These are phyloP conservation scores for Pyrus pyrifolia DNA, from an alignment of 306 rosid species.

Conservation along the genomic window DNA sequence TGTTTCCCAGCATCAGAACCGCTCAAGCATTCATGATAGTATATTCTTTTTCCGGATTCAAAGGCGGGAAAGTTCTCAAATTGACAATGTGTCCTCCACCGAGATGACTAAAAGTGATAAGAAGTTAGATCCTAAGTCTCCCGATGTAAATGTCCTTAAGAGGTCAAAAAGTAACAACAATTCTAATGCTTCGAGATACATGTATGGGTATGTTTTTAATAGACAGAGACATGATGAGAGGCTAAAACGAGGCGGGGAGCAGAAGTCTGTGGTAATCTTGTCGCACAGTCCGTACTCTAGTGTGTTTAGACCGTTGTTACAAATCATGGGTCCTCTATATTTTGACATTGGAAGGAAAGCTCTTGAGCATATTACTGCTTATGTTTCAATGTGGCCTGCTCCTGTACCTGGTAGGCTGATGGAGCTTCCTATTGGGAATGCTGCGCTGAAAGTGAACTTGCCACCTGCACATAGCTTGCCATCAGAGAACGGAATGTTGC, in stretches of 20 bases:
- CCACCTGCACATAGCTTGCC: constrained; percentile 82
- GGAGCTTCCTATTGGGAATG: constrained; percentile 97
- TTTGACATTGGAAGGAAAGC: constrained; percentile 88
- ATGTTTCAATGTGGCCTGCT: constrained; percentile 80
- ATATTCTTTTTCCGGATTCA: constrained; percentile 77
- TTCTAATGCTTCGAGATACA: constrained; percentile 37
- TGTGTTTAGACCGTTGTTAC: constrained; percentile 84
- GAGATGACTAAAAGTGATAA: constrained; percentile 33
- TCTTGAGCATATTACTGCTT: constrained; percentile 84
- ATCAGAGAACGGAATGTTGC: constrained; percentile 36
- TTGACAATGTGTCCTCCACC: constrained; percentile 26
- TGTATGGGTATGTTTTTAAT: constrained; percentile 90
- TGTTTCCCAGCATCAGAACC: constrained; percentile 78
- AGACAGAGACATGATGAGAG: constrained; percentile 97
- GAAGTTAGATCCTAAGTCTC: constrained; percentile 29
- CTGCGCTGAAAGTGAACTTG: constrained; percentile 72
- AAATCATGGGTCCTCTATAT: constrained; percentile 86
- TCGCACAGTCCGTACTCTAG: constrained; percentile 67
- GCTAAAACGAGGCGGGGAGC: constrained; percentile 93
- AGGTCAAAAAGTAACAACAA: constrained; percentile 24
- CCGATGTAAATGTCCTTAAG: constrained; percentile 21
- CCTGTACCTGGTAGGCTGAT: constrained; percentile 70
- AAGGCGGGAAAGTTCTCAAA: constrained; percentile 36
- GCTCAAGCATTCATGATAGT: constrained; percentile 79
- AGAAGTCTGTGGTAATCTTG: constrained; percentile 85